Evolutionary conservation across 768 basidiomycete species (phyloP).

Genomic region (Auriculariales sp.): DNA sequence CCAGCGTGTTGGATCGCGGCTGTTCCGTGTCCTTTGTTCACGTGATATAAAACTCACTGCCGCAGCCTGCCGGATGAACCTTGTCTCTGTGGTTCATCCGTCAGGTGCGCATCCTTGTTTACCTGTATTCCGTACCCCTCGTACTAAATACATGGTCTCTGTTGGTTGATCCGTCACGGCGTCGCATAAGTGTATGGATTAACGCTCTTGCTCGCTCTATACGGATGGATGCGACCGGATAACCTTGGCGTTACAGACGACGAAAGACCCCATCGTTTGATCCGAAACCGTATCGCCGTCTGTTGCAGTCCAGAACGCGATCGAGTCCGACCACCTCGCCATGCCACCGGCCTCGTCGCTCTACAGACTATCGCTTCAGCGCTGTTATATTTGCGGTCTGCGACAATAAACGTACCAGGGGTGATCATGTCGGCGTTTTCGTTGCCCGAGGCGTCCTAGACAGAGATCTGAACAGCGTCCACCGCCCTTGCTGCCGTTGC

Average conservation of each 20-base stretch:
- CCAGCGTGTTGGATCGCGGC: conserved; percentile 33
- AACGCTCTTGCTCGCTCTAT: conserved; percentile 36
- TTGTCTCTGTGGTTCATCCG: conserved; percentile 23
- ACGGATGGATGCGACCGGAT: conserved; percentile 40
- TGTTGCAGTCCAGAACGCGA: conserved; percentile 20
- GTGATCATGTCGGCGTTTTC: conserved; percentile 28
- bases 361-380: conserved; percentile 52
- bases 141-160: conserved; percentile 22
- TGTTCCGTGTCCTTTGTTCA: conserved; percentile 42
- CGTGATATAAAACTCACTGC: conserved; percentile 24
- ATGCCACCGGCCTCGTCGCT: conserved; percentile 56
- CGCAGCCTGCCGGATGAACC: conserved; percentile 25
- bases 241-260: conserved; percentile 32
- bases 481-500: conserved; percentile 31
- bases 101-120: conserved; percentile 25
- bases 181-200: conserved; percentile 11
- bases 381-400: conserved; percentile 28
- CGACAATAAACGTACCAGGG: conserved; percentile 19
- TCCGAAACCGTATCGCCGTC: conserved; percentile 23
- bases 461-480: conserved; percentile 35
- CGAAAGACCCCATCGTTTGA: conserved; percentile 34
- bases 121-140: conserved; percentile 26
- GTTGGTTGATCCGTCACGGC: conserved; percentile 19
- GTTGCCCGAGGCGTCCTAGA: conserved; percentile 30
- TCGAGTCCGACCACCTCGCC: conserved; percentile 42